Evolutionary conservation across 2,329 filamentous ascomycete genomes (phyloP).

Genomic region (Didymella sp.): DNA sequence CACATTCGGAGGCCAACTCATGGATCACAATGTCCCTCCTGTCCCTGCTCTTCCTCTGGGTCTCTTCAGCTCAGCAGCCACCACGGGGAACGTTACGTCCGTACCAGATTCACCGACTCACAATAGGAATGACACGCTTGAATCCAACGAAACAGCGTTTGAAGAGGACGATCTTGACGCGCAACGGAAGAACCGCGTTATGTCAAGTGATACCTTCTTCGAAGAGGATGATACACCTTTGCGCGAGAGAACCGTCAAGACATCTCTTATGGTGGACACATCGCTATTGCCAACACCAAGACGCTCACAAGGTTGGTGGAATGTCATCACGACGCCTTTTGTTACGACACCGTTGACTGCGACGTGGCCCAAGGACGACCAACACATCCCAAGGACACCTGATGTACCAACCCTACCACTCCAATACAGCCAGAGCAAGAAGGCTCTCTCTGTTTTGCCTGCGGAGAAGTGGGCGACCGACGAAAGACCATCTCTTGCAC

Average conservation of each 20-base stretch:
- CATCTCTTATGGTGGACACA: constrained; percentile 49
- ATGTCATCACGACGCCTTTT: constrained; percentile 76
- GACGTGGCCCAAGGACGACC: constrained; percentile 43
- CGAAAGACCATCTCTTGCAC: constrained; percentile 26
- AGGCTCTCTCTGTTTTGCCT: constrained; percentile 26
- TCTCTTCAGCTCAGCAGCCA: constrained; percentile 22
- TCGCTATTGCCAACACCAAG: constrained; percentile 59
- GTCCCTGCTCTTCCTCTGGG: constrained; percentile 45
- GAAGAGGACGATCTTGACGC: constrained; percentile 60
- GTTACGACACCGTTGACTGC: constrained; percentile 47
- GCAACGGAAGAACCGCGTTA: constrained; percentile 51
- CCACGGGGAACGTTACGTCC: constrained; percentile 1
- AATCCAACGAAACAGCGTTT: constrained; percentile 50
- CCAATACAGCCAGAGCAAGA: constrained; percentile 27
- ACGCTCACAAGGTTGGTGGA: constrained; percentile 77
- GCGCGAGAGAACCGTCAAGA: constrained; percentile 31
- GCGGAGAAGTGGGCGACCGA: constrained; percentile 38
- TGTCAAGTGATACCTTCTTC: constrained; percentile 70
- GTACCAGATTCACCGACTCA: constrained; percentile 21
- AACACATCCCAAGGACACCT: constrained; percentile 35
- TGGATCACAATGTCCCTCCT: constrained; percentile 60
- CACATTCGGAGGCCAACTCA: constrained; percentile 49
- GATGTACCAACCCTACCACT: constrained; percentile 45
- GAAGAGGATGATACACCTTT: constrained; percentile 67
- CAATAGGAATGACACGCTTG: constrained; percentile 42